These are phyloP conservation scores for Citeromyces hawaiiensis DNA, from an alignment of 1,139 yeast genomes.

Conservation along the genomic window DNA sequence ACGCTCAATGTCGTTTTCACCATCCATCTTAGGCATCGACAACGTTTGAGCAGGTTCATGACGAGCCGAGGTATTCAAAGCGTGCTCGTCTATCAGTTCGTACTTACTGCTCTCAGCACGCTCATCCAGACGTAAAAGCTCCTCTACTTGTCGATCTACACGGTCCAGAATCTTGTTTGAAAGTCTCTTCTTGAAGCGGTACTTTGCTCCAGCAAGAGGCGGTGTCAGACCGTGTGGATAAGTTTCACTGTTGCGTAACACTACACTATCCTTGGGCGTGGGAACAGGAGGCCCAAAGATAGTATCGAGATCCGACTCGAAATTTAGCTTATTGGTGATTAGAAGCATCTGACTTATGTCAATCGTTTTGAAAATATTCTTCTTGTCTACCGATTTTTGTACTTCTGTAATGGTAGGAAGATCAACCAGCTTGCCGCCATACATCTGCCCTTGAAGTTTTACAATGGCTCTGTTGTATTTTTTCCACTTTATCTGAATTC, in stretches of 20 bases:
- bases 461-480: slow-evolving; percentile 68
- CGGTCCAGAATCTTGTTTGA: slow-evolving; percentile 41
- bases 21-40: slow-evolving; percentile 16
- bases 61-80: slow-evolving; percentile 17
- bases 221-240: slow-evolving; percentile 74
- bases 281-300: slow-evolving; percentile 8
- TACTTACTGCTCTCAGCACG: slow-evolving; percentile 75
- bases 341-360: slow-evolving; percentile 81
- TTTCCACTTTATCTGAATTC: slow-evolving; percentile 67
- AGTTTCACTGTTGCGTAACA: slow-evolving; percentile 19
- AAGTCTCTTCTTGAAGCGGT: slow-evolving; percentile 38
- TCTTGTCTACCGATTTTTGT: slow-evolving; percentile 80
- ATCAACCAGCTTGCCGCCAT: slow-evolving; percentile 80
- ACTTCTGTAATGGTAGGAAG: slow-evolving; percentile 83
- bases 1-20: slow-evolving; percentile 16
- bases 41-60: slow-evolving; percentile 11
- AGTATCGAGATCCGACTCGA: slow-evolving; percentile 31
- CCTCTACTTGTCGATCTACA: slow-evolving; percentile 70
- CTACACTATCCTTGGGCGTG: slow-evolving; percentile 20
- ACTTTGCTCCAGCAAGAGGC: slow-evolving; percentile 49
- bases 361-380: slow-evolving; percentile 75
- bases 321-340: slow-evolving; percentile 50
- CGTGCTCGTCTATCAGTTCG: slow-evolving; percentile 30
- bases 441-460: slow-evolving; percentile 38
- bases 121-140: slow-evolving; percentile 59